Percentiles rank a stretch among this genome's conserved stretches.
Evolutionary conservation across 495 filamentous ascomycete species (phyloP).

Genomic region (Ramalina intermedia): DNA sequence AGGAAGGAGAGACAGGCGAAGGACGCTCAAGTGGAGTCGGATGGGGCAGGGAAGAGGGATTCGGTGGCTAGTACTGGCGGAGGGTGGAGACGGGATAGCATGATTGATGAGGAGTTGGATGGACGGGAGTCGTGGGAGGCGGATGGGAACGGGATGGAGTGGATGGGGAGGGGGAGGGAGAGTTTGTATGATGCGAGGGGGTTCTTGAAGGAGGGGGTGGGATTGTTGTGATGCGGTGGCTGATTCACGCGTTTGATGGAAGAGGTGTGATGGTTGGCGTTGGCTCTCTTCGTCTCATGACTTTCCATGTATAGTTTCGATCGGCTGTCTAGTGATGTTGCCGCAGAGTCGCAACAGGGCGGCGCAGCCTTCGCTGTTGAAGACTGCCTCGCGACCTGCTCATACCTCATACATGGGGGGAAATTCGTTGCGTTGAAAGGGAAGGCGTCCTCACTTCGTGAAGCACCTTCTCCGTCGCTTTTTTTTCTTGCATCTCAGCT

Average conservation of each 20-base stretch:
- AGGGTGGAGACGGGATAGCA: background rate
- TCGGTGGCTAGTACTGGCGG: conserved; percentile 7
- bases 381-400: too few species aligned
- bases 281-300: conserved; percentile 1
- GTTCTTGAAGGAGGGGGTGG: conserved; percentile 26
- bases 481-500: background rate
- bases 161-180: background rate
- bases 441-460: too few species aligned
- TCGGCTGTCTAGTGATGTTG: too few species aligned
- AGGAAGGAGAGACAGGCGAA: too few species aligned
- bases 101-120: background rate
- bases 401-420: too few species aligned
- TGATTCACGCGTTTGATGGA: background rate
- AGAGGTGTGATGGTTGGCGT: background rate
- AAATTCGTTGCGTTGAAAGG: too few species aligned
- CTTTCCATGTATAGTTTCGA: too few species aligned
- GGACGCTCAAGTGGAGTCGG: too few species aligned
- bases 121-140: background rate
- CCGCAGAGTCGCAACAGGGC: too few species aligned
- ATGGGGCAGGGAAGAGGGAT: too few species aligned
- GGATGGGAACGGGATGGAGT: background rate
- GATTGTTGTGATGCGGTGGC: background rate
- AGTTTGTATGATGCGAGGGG: conserved; percentile 37
- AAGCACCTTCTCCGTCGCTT: too few species aligned
- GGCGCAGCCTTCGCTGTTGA: too few species aligned